These are phyloP conservation scores for Vanrija sp. DNA, from an alignment of 1,284 basidiomycete species.

Conservation along the genomic window DNA sequence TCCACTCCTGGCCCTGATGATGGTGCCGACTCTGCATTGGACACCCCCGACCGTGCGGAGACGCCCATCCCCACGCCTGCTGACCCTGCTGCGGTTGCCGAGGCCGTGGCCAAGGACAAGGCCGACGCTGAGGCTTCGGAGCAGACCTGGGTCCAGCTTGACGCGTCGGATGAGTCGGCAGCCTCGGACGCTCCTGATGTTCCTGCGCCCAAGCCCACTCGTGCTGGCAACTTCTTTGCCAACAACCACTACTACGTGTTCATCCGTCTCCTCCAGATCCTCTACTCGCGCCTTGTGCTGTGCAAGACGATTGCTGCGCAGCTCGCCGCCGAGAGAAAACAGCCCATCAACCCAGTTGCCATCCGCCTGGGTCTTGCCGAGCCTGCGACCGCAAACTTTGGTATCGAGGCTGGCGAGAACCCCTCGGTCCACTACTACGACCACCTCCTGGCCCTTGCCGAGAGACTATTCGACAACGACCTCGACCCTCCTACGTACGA, in stretches of 20 bases:
- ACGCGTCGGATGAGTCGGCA: conserved; percentile 32
- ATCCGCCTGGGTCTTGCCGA: conserved; percentile 63
- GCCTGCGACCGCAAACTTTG: conserved; percentile 49
- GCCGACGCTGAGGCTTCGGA: conserved; percentile 37
- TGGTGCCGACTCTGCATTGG: conserved; percentile 27
- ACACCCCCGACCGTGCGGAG: conserved; percentile 29
- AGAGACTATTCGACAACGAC: conserved; percentile 89
- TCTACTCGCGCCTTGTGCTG: conserved; percentile 76
- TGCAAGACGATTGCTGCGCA: conserved; percentile 70
- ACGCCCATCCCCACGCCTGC: conserved; percentile 37
- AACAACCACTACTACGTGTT: conserved; percentile 92
- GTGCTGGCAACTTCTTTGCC: conserved; percentile 67
- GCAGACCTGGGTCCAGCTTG: conserved; percentile 53
- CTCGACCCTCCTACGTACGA: conserved; percentile 87
- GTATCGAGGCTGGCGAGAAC: conserved; percentile 50
- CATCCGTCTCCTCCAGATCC: conserved; percentile 74
- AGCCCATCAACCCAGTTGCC: conserved; percentile 56
- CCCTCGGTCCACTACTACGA: conserved; percentile 70
- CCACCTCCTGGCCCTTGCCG: conserved; percentile 85
- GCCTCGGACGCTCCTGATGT: conserved; percentile 16
- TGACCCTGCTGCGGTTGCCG: conserved; percentile 42
- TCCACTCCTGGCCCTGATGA: conserved; percentile 29
- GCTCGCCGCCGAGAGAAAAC: conserved; percentile 42
- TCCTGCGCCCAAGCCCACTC: conserved; percentile 20
- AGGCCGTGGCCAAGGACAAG: conserved; percentile 47